phyloP scores from a whole-genome alignment of 352 stramenopile genomes.

The Phytophthora foliorum region DNA sequence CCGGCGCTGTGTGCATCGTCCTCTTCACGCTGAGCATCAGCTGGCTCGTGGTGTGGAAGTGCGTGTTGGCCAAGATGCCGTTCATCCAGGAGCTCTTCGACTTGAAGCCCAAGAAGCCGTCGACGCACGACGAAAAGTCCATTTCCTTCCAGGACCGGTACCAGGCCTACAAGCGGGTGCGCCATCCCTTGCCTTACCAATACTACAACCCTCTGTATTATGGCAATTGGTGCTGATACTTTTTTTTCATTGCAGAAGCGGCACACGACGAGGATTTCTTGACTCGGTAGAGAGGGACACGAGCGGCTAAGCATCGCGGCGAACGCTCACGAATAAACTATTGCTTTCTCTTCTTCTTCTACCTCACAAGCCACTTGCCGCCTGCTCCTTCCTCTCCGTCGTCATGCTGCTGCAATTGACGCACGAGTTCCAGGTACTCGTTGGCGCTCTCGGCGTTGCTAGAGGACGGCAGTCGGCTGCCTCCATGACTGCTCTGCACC shows the following conservation, averaged over 20 bases:
- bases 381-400: conserved; percentile 56
- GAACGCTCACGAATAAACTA: conserved; percentile 41
- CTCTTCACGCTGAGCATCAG: conserved; percentile 80
- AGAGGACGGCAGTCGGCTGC: conserved; percentile 7
- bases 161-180: conserved; percentile 70
- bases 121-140: conserved; percentile 46
- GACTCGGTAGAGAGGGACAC: conserved; percentile 10
- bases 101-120: conserved; percentile 70
- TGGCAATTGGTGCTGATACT: conserved; percentile 14
- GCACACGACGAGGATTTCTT: conserved; percentile 44
- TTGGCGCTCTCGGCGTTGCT: conserved; percentile 37
- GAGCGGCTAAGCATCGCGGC: conserved; percentile 28
- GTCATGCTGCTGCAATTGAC: conserved; percentile 68
- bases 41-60: conserved; percentile 90
- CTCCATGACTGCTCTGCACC: conserved; percentile 34
- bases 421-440: conserved; percentile 75
- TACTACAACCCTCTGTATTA: not conserved
- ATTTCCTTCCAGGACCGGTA: conserved; percentile 84
- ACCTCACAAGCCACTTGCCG: conserved; percentile 82
- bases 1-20: conserved; percentile 81
- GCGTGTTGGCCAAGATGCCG: conserved; percentile 84
- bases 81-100: conserved; percentile 89
- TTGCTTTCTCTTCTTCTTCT: conserved; percentile 14
- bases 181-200: not conserved
- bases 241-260: conserved; percentile 53